phyloP scores from a whole-genome alignment of 2,329 filamentous ascomycete species.

The Fusarium sp. region DNA sequence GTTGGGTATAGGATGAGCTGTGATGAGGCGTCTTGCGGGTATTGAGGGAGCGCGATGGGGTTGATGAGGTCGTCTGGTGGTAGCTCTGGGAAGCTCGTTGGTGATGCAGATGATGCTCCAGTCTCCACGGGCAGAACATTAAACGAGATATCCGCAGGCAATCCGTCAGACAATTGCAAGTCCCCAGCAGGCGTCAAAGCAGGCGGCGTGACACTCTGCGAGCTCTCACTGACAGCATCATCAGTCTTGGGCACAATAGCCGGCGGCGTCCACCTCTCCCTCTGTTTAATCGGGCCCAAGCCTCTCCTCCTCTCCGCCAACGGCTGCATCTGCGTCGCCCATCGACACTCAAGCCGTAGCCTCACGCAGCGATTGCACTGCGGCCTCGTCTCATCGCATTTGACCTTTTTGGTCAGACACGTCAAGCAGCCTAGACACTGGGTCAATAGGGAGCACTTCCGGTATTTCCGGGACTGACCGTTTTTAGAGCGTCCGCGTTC shows the following conservation, averaged over 20 bases:
- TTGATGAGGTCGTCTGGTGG: background rate
- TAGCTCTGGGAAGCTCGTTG: background rate
- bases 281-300: background rate
- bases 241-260: background rate
- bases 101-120: background rate
- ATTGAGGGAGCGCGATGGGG: background rate
- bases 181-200: background rate
- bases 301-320: constrained; percentile 13
- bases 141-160: background rate
- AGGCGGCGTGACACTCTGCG: background rate
- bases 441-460: background rate
- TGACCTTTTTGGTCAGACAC: constrained; percentile 4
- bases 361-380: background rate
- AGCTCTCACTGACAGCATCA: background rate
- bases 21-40: background rate
- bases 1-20: background rate
- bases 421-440: background rate
- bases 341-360: background rate
- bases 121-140: background rate
- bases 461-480: background rate
- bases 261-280: background rate
- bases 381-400: constrained; percentile 4
- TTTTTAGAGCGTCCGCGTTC: constrained; percentile 20
- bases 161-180: background rate
- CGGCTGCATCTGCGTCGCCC: background rate